These are phyloP conservation scores for Mortierella sp. DNA, from an alignment of 371 early-diverging fungal genomes.

Conservation along the genomic window DNA sequence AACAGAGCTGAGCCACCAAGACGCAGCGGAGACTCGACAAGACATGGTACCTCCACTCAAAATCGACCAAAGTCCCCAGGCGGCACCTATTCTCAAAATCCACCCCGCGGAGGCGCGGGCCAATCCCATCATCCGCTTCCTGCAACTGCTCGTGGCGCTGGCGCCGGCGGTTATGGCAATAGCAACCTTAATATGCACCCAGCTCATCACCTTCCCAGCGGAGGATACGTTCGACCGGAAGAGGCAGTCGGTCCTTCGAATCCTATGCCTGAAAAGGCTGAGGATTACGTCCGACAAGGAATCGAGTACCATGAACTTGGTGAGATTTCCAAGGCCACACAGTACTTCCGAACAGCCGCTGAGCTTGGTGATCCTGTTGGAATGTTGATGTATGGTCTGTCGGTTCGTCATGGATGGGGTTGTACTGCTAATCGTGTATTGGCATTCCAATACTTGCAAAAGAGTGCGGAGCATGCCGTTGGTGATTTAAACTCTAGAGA, in stretches of 20 bases:
- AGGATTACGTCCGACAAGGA: conserved; percentile 67
- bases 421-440: conserved; percentile 72
- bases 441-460: conserved; percentile 82
- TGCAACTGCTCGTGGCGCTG: conserved; percentile 14
- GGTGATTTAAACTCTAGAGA: conserved; percentile 63
- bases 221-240: conserved; percentile 53
- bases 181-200: conserved; percentile 34
- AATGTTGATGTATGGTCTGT: conserved; percentile 91
- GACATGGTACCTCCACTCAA: neutral
- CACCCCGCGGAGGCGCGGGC: conserved; percentile 8
- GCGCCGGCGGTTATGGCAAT: conserved; percentile 11
- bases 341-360: conserved; percentile 86
- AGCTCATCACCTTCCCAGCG: conserved; percentile 38
- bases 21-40: neutral
- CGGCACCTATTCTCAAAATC: conserved; percentile 8
- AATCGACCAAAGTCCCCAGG: conserved; percentile 14
- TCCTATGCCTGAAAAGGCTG: conserved; percentile 58
- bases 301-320: conserved; percentile 78
- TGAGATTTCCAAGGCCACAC: conserved; percentile 82
- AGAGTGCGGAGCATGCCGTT: conserved; percentile 81
- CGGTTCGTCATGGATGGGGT: conserved; percentile 93
- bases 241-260: conserved; percentile 54
- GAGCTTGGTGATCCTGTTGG: conserved; percentile 81
- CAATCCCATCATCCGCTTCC: conserved; percentile 27
- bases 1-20: conserved; percentile 1